Evolutionary conservation across 805 yeast genomes (phyloP).

Genomic region (Maudiozyma pseudohumilis): DNA sequence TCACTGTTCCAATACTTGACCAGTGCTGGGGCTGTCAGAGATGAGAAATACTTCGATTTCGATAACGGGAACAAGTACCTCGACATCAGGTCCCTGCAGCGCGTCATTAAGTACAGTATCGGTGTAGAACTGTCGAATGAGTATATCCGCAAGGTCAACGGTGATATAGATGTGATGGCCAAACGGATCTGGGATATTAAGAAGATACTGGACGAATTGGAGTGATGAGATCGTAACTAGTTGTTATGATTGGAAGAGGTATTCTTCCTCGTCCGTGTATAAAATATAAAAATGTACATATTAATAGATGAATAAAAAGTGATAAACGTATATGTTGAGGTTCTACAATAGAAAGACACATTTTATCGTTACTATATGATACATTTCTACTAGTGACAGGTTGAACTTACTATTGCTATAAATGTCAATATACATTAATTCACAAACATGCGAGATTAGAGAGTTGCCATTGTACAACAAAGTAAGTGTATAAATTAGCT

Average conservation of each 20-base stretch:
- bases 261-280: neutral
- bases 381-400: too few relatives aligned
- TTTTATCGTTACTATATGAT: too few relatives aligned
- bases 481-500: too few relatives aligned
- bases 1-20: constrained; percentile 17
- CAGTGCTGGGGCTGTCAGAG: constrained; percentile 16
- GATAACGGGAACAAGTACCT: constrained; percentile 18
- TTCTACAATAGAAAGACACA: too few relatives aligned
- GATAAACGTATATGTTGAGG: too few relatives aligned
- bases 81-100: constrained; percentile 18
- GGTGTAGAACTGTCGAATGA: constrained; percentile 31
- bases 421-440: too few relatives aligned
- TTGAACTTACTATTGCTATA: too few relatives aligned
- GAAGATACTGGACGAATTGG: constrained; percentile 19
- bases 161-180: constrained; percentile 22
- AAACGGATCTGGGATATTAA: constrained; percentile 23
- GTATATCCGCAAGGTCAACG: constrained; percentile 23
- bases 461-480: too few relatives aligned
- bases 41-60: constrained; percentile 15
- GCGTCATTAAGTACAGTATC: constrained; percentile 27
- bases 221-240: constrained; percentile 4
- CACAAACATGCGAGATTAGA: too few relatives aligned
- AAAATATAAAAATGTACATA: neutral
- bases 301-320: neutral
- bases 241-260: neutral